Conservation (phyloP, 208 protist genomes). For the Trypanosoma vivax region DNA sequence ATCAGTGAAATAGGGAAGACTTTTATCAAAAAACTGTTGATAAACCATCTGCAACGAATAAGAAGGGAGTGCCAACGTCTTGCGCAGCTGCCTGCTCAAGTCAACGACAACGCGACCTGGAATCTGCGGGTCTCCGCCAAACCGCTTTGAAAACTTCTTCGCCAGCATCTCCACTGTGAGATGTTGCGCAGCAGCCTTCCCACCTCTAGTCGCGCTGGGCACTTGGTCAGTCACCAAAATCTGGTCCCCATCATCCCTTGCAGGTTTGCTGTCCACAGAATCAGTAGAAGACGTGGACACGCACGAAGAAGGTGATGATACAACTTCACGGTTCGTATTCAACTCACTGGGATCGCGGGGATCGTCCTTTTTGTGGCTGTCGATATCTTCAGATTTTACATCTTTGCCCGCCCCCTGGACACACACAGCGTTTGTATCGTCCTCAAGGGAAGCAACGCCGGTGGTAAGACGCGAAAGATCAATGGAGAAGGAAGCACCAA, state of each 20-base stretch:
- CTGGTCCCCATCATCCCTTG: not conserved
- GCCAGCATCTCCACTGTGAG: constrained; percentile 1
- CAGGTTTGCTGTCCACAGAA: not conserved
- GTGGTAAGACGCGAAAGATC: constrained; percentile 46
- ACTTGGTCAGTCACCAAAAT: not conserved
- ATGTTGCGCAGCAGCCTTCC: not conserved
- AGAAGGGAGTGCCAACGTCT: constrained; percentile 44
- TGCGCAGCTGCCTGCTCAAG: constrained; percentile 54
- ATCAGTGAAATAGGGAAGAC: constrained; percentile 65
- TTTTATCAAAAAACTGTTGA: constrained; percentile 33
- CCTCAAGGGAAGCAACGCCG: not conserved
- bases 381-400: not conserved
- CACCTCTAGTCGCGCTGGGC: not conserved
- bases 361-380: too few relatives aligned
- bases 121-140: constrained; percentile 42
- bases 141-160: constrained; percentile 33
- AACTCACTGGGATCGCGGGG: not conserved
- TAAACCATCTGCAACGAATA: constrained; percentile 58
- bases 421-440: not conserved
- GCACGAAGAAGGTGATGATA: not conserved
- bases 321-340: too few relatives aligned
- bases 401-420: not conserved
- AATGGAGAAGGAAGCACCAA: constrained; percentile 34
- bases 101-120: constrained; percentile 53
- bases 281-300: not conserved